Evolutionary conservation across 2,329 filamentous ascomycete species (phyloP).

Genomic region (Neofusicoccum ribis): DNA sequence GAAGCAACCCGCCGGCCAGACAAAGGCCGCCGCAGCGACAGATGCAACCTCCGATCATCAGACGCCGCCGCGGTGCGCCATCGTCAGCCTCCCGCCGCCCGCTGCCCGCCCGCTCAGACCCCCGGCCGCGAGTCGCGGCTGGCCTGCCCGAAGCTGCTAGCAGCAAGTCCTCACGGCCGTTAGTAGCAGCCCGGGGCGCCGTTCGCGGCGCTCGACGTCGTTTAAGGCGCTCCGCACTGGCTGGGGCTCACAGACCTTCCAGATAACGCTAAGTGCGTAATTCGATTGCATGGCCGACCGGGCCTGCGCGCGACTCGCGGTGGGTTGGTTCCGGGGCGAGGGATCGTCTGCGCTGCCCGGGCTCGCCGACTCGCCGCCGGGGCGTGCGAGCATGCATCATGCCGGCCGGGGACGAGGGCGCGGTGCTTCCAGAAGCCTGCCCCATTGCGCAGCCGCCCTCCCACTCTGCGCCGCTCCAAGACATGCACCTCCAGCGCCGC

Average conservation of each 20-base stretch:
- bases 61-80: background rate
- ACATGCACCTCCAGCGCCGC: background rate
- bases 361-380: background rate
- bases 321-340: background rate
- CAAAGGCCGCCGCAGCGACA: background rate
- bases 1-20: too few species aligned
- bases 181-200: constrained; percentile 1
- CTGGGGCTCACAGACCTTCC: constrained; percentile 13
- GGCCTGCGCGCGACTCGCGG: constrained; percentile 4
- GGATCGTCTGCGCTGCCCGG: background rate
- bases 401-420: background rate
- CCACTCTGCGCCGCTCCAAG: background rate
- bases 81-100: background rate
- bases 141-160: background rate
- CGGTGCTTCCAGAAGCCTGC: constrained; percentile 14
- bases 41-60: background rate
- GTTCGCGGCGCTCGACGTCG: background rate
- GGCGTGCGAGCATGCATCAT: background rate
- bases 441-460: background rate
- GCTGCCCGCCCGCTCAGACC: background rate
- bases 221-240: constrained; percentile 6
- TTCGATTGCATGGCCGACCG: constrained; percentile 9
- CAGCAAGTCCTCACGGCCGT: background rate
- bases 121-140: background rate
- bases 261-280: constrained; percentile 18